Evolutionary conservation across 768 basidiomycete genomes (phyloP), one percentile per base, ranked within the genome.

Genomic region (Xerocomus potaroensis): DNA sequence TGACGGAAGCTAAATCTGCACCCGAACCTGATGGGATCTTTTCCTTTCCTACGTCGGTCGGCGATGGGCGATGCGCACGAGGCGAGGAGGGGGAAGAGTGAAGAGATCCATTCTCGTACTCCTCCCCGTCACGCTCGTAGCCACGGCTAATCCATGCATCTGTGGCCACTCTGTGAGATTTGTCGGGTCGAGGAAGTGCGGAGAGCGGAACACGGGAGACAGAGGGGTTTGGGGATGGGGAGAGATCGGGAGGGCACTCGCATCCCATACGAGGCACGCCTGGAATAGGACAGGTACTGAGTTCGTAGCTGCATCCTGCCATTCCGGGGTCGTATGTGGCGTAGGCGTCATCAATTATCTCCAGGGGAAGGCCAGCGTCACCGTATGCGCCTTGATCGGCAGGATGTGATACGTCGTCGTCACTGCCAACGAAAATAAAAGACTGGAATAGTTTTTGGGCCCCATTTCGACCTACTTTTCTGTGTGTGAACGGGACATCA

Each of bases 71-170:
- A 3, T n/a, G 24, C 9, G 30, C 18, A 15, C 15, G 2, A 32
- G 29, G 10, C 21, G 21, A 15, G 2, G 41, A 22, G n/a, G n/a
- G n/a, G n/a, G n/a, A n/a, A n/a, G n/a, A n/a, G n/a, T n/a, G n/a
- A n/a, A n/a, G n/a, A n/a, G n/a, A n/a, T n/a, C n/a, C n/a, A n/a
- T n/a, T n/a, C 16, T 24, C 47, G 21, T 49, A 52, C 26, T 59
- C 58, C 2, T 58, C 59, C 19, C 7, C 46, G 24, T 59, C 58
- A 16, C 58, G 58, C 23, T 59, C 58, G 16, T 61, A 59, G 6
- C 58, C 58, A 4, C 35, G 45, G 31, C 58, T 51, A 8, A 41
- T 24, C 15, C 16, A 18, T 19, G 14, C 23, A 21, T 15, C 22
- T 24, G 37, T 9, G 8, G 37, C 8, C 14, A 15, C 12, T 15